phyloP scores from a whole-genome alignment of 2,329 filamentous ascomycete species.

The Lachnellula occidentalis region DNA sequence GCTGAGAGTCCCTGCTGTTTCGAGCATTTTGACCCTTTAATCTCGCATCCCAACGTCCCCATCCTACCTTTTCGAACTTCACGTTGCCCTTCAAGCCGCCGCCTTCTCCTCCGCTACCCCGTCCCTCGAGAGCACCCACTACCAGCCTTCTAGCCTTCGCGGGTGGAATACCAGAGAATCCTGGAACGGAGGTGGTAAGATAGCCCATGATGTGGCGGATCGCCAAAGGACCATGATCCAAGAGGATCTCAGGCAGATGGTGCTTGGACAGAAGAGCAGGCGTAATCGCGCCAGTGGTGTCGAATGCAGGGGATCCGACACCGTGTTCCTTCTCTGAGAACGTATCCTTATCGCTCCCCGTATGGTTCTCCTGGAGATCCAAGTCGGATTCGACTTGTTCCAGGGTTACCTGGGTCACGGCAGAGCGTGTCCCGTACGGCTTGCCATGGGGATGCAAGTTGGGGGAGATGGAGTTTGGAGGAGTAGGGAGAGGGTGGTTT shows the following conservation, averaged over 20 bases:
- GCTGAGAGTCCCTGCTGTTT: slow-evolving; percentile 33
- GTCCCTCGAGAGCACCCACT: slow-evolving; percentile 84
- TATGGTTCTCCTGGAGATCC: slow-evolving; percentile 68
- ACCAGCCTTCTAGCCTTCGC: slow-evolving; percentile 87
- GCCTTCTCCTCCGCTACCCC: slow-evolving; percentile 51
- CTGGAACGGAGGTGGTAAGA: slow-evolving; percentile 86
- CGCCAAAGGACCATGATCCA: slow-evolving; percentile 83
- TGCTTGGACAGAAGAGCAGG: slow-evolving; percentile 79
- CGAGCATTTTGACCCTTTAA: slow-evolving; percentile 58
- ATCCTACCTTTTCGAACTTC: slow-evolving; percentile 91
- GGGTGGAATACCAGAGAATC: slow-evolving; percentile 82
- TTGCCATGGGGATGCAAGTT: slow-evolving; percentile 77
- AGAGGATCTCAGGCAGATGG: slow-evolving; percentile 83
- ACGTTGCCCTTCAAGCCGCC: slow-evolving; percentile 64
- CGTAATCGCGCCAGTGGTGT: slow-evolving; percentile 78
- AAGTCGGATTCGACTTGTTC: slow-evolving; percentile 78
- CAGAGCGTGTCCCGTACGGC: slow-evolving; percentile 44
- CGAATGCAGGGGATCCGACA: slow-evolving; percentile 40
- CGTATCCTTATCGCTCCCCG: slow-evolving; percentile 34
- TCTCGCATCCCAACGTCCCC: slow-evolving; percentile 91
- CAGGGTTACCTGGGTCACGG: slow-evolving; percentile 37
- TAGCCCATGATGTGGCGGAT: slow-evolving; percentile 96
- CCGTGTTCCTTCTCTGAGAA: slow-evolving; percentile 13
- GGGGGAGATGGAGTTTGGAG: slow-evolving; percentile 92
- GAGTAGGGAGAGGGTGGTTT: slow-evolving; percentile 71